Percentiles rank a stretch among this genome's conserved stretches.
These are phyloP conservation scores for Fragosphaeria purpurea DNA, from an alignment of 2,329 filamentous ascomycete genomes.

Conservation along the genomic window DNA sequence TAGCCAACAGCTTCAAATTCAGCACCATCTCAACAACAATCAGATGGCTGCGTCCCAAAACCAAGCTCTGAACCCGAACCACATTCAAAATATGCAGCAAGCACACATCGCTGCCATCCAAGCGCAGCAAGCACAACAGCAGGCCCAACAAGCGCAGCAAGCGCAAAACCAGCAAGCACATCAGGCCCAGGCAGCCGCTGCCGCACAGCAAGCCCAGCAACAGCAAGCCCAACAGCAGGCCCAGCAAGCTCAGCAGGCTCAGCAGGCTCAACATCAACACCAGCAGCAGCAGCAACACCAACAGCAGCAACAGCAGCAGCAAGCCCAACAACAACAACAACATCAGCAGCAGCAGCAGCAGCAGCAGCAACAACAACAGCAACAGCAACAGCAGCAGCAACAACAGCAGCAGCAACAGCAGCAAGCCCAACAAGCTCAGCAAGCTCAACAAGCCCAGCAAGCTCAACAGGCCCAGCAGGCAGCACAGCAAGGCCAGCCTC, in stretches of 20 bases:
- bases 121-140: conserved; percentile 11
- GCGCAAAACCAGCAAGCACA: conserved; percentile 39
- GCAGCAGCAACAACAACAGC: conserved; percentile 17
- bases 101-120: conserved; percentile 10
- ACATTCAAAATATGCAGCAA: conserved; percentile 20
- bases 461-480: conserved; percentile 27
- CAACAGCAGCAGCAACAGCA: conserved; percentile 38
- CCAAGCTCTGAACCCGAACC: conserved; percentile 20
- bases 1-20: conserved; percentile 37
- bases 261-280: conserved; percentile 8
- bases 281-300: conserved; percentile 6
- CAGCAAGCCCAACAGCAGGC: conserved; percentile 40
- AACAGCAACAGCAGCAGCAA: conserved; percentile 26
- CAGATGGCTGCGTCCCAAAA: too few relatives aligned
- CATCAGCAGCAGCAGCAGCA: conserved; percentile 33
- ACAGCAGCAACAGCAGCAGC: conserved; percentile 8
- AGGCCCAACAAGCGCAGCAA: conserved; percentile 26
- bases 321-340: conserved; percentile 16
- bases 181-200: conserved; percentile 18
- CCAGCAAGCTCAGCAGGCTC: conserved; percentile 25
- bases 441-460: conserved; percentile 21
- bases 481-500: conserved; percentile 12
- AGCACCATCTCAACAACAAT: conserved; percentile 30
- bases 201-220: conserved; percentile 21
- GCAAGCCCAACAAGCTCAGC: conserved; percentile 18